phyloP scores from a whole-genome alignment of 257 asterid genomes.

The Solanum dulcamara region DNA sequence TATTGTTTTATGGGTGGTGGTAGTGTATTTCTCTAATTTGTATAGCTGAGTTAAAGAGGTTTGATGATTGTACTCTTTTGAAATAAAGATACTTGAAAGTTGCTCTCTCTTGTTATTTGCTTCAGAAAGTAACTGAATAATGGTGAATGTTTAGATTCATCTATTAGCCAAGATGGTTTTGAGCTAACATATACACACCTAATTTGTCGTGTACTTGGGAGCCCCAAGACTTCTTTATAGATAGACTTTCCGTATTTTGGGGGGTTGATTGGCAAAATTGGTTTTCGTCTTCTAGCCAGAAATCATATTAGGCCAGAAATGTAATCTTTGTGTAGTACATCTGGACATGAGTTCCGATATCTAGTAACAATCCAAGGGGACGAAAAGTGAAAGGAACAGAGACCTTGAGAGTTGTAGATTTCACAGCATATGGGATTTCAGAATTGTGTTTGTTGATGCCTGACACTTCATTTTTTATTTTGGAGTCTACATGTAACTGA shows the following conservation, averaged over 20 bases:
- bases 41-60: background rate
- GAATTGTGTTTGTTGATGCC: background rate
- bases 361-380: background rate
- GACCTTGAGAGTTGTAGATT: background rate
- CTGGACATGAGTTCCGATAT: background rate
- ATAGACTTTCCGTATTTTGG: no score
- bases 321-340: background rate
- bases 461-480: background rate
- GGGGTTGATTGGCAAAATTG: no score
- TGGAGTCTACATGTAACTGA: background rate
- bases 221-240: no score
- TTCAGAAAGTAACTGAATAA: background rate
- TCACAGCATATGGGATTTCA: background rate
- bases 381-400: background rate
- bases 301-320: background rate
- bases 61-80: background rate
- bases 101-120: background rate
- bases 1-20: background rate
- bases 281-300: no score
- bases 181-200: no score
- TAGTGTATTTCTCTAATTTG: background rate
- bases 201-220: no score
- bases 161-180: background rate
- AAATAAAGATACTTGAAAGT: background rate
- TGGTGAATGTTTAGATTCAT: background rate